These are phyloP conservation scores for Plectosphaerella plurivora DNA, from an alignment of 2,329 filamentous ascomycete genomes.

Conservation along the genomic window DNA sequence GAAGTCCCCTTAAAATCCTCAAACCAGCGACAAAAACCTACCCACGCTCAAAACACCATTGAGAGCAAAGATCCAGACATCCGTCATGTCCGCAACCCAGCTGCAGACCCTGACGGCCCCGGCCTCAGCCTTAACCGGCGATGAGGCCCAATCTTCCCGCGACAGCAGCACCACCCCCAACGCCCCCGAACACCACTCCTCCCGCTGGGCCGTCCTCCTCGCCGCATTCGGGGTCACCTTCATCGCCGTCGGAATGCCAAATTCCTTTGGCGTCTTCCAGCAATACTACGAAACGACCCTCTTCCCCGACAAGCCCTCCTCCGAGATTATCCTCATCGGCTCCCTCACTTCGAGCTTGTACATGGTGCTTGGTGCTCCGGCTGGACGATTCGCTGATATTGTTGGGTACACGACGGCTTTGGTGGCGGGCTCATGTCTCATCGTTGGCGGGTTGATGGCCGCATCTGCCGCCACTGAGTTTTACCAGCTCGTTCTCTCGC, in stretches of 20 bases:
- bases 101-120: too few species aligned
- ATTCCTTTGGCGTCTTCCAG: conserved; percentile 40
- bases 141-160: too few species aligned
- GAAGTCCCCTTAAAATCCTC: too few species aligned
- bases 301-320: conserved; percentile 25
- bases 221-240: not conserved
- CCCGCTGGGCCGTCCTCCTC: not conserved
- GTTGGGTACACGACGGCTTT: not conserved
- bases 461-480: not conserved
- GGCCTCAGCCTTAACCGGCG: too few species aligned
- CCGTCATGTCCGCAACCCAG: too few species aligned
- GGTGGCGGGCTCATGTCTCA: not conserved
- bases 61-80: too few species aligned
- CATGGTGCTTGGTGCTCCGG: not conserved
- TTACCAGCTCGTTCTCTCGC: not conserved
- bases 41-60: too few species aligned
- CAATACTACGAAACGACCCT: conserved; percentile 35
- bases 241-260: conserved; percentile 11
- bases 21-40: too few species aligned
- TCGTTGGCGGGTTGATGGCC: not conserved
- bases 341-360: conserved; percentile 21
- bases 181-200: not conserved
- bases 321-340: conserved; percentile 40
- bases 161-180: too few species aligned
- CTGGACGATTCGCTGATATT: not conserved